phyloP scores from a whole-genome alignment of 352 stramenopile species.

The Saprolegnia parasitica region DNA sequence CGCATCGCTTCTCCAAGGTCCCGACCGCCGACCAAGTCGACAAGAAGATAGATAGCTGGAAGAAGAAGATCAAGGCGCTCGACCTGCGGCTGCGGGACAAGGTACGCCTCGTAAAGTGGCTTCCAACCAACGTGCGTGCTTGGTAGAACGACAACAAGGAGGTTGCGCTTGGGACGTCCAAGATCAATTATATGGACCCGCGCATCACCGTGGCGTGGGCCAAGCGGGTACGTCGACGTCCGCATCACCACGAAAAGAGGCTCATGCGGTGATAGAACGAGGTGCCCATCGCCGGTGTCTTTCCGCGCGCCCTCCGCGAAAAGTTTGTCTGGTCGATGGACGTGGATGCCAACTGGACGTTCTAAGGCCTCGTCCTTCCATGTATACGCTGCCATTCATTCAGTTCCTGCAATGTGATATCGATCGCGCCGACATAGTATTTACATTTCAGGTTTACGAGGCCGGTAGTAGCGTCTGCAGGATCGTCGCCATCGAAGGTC shows the following conservation, averaged over 20 bases:
- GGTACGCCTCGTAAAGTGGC: constrained; percentile 22
- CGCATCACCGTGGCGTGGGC: constrained; percentile 99
- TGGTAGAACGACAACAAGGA: constrained; percentile 97
- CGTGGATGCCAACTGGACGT: constrained; percentile 94
- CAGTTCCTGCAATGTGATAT: no score
- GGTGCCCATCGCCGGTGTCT: constrained; percentile 97
- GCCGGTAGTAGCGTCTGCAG: constrained; percentile 35
- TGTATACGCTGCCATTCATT: not conserved
- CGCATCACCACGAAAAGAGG: constrained; percentile 17
- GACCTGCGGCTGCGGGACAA: constrained; percentile 96
- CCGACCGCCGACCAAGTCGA: constrained; percentile 91
- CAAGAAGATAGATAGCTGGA: constrained; percentile 93
- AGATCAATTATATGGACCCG: constrained; percentile 99
- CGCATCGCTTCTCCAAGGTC: constrained; percentile 91
- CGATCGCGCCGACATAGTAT: not conserved
- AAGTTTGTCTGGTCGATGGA: constrained; percentile 99
- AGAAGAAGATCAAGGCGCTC: constrained; percentile 89
- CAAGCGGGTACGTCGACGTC: constrained; percentile 93
- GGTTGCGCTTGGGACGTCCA: constrained; percentile 97
- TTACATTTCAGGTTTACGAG: not conserved
- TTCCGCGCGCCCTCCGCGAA: constrained; percentile 97
- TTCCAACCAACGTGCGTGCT: no score
- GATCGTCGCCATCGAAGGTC: constrained; percentile 72
- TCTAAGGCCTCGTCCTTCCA: constrained; percentile 44
- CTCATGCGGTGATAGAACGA: constrained; percentile 63